Evolutionary conservation across 371 early-diverging fungal genomes (phyloP).

Genomic region (Synchytrium microbalum): DNA sequence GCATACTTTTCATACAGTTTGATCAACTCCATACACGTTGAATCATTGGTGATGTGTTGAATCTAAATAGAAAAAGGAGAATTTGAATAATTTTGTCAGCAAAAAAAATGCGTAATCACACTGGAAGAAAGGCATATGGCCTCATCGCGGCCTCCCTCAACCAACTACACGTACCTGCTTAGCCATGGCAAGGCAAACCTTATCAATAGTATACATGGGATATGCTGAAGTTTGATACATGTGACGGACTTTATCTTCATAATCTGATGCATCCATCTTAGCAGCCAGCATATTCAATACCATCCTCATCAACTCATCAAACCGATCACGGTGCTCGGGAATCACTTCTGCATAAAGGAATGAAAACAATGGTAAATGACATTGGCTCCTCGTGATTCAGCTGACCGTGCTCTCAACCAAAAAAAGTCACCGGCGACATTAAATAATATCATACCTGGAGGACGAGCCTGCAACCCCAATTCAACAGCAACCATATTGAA

Average conservation of each 20-base stretch:
- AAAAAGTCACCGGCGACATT: neutral
- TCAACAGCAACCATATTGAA: slow-evolving; percentile 66
- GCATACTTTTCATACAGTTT: slow-evolving; percentile 51
- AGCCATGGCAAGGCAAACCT: slow-evolving; percentile 62
- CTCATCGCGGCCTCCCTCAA: neutral
- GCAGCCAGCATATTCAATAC: slow-evolving; percentile 71
- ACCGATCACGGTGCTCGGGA: slow-evolving; percentile 49
- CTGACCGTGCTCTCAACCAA: slow-evolving; percentile 26
- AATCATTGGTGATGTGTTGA: slow-evolving; percentile 50
- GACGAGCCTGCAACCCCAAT: slow-evolving; percentile 60
- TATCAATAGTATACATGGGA: slow-evolving; percentile 79
- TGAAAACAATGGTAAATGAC: too few relatives aligned
- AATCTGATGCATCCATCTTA: slow-evolving; percentile 72
- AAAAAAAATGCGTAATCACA: too few relatives aligned
- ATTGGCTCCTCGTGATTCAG: slow-evolving; percentile 15
- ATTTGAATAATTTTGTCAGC: slow-evolving; percentile 10
- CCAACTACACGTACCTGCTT: slow-evolving; percentile 56
- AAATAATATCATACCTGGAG: slow-evolving; percentile 17
- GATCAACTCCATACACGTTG: slow-evolving; percentile 47
- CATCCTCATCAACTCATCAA: slow-evolving; percentile 62
- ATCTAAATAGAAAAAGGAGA: slow-evolving; percentile 16
- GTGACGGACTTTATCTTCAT: slow-evolving; percentile 85
- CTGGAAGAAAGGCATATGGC: slow-evolving; percentile 17
- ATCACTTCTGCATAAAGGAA: slow-evolving; percentile 11
- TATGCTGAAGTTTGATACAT: slow-evolving; percentile 86